Evolutionary conservation across 352 stramenopile species (phyloP).

Genomic region (Pythium dissimile): DNA sequence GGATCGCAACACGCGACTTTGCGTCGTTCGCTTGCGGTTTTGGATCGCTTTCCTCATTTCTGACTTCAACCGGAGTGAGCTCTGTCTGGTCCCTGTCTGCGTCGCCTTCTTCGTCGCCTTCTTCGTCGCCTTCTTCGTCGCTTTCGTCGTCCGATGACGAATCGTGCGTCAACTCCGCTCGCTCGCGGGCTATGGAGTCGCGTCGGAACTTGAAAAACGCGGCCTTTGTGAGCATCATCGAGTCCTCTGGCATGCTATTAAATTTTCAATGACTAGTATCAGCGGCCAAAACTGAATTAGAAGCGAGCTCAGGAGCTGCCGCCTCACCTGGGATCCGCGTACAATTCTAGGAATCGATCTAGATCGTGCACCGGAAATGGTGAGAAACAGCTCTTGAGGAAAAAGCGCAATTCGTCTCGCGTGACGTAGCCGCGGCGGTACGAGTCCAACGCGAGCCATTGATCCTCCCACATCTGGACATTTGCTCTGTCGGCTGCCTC

Average conservation of each 20-base stretch:
- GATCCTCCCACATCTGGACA: slow-evolving; percentile 33
- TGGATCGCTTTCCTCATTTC: background rate
- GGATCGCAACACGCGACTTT: slow-evolving; percentile 3
- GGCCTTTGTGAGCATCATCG: slow-evolving; percentile 38
- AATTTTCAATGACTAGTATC: background rate
- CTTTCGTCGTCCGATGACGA: slow-evolving; percentile 37
- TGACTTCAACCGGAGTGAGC: background rate
- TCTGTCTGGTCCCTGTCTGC: background rate
- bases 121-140: slow-evolving; percentile 8
- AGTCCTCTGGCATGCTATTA: slow-evolving; percentile 21
- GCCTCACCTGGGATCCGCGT: slow-evolving; percentile 35
- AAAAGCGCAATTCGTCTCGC: slow-evolving; percentile 37
- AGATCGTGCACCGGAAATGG: slow-evolving; percentile 39
- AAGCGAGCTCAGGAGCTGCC: too few species aligned
- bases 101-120: background rate
- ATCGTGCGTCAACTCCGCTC: slow-evolving; percentile 26
- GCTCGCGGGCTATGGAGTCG: slow-evolving; percentile 41
- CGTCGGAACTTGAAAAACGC: slow-evolving; percentile 49
- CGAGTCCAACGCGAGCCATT: slow-evolving; percentile 61
- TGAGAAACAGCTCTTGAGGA: slow-evolving; percentile 44
- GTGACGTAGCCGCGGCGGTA: slow-evolving; percentile 39
- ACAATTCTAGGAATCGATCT: slow-evolving; percentile 53
- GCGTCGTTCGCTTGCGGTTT: background rate
- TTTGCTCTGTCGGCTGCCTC: slow-evolving; percentile 27
- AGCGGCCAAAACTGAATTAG: background rate